Base-by-base conservation (phyloP, 106 monocot genomes). In the Phalaenopsis aphrodite region DNA sequence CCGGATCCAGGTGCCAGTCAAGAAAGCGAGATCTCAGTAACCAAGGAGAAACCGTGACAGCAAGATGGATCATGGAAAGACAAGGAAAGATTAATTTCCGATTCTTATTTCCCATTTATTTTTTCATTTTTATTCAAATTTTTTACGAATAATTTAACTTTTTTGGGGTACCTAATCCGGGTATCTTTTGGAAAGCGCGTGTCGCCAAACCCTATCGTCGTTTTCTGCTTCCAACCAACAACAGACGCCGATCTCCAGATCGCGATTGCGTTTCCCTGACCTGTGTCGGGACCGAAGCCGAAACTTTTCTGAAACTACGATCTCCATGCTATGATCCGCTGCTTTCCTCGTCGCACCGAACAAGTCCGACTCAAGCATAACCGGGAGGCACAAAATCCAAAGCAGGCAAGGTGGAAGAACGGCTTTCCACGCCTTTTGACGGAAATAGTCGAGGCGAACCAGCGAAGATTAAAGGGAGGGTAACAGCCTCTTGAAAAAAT, bases 371-470 rank as follows among this genome's bases (percentile, higher is more conserved):
- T 11, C 11, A 21, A 58, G 5, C 65, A 21, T 23, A 64, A 12
- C 24, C 12, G 1, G 47, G 10, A 52, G 8, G 49, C 72, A 41
- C 37, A 1, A 5, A 17, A 36, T n/a, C 37, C 38, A 36, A 42
- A 5, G 8, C 5, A 37, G 5, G 55, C 23, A 5, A 37, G 55
- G 55, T 16, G 4, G 11, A 81, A 72, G 72, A 56, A 78, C 78
- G 85, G 42, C 81, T 72, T 78, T 85, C 69, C 16, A 43, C 6
- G 30, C 55, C 18, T 64, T 85, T 85, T 85, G 85, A 81, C 77
- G 79, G 49, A 76, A 49, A 69, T 17, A 49, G 36, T 6, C n/a
- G 12, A 37, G 16, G 17, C 0, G 30, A 30, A 30, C 0, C 30
- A 30, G 30, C 0, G 30, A 30, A 30, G 30, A 30, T 30, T 30